A percentile compares a stretch with the other conserved stretches of the same genome.
Evolutionary conservation across 1,284 basidiomycete species (phyloP).

Genomic region (Phellopilus nigrolimitatus): DNA sequence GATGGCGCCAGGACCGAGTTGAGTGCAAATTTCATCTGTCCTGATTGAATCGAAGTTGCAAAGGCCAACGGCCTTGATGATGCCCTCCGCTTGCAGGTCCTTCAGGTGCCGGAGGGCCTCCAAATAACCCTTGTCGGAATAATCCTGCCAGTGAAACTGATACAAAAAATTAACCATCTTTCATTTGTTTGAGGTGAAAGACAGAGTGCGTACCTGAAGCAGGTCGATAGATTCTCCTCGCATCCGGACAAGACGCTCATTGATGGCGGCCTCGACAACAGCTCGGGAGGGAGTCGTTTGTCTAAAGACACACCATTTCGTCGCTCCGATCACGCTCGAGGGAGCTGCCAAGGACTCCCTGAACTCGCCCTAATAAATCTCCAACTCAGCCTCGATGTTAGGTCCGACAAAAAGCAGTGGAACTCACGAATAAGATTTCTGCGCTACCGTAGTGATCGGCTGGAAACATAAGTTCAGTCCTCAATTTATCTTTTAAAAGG

Average conservation of each 20-base stretch:
- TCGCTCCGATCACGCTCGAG: conserved; percentile 57
- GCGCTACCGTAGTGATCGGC: conserved; percentile 81
- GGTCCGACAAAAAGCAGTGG: conserved; percentile 18
- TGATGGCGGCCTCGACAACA: conserved; percentile 59
- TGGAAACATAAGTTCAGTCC: conserved; percentile 28
- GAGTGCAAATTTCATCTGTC: conserved; percentile 74
- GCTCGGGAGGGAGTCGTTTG: conserved; percentile 46
- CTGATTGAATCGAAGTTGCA: conserved; percentile 76
- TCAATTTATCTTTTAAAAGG: not conserved
- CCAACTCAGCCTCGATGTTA: conserved; percentile 6
- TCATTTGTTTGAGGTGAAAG: not conserved
- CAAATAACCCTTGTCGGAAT: conserved; percentile 64
- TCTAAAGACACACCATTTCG: conserved; percentile 80
- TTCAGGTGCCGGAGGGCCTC: conserved; percentile 54
- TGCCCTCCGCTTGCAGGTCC: conserved; percentile 55
- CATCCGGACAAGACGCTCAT: conserved; percentile 60
- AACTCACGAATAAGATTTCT: conserved; percentile 69
- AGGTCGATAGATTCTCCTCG: conserved; percentile 52
- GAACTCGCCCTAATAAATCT: conserved; percentile 57
- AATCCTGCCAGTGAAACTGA: conserved; percentile 81
- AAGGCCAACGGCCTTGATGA: conserved; percentile 64
- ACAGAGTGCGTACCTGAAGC: conserved; percentile 48
- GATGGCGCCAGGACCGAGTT: conserved; percentile 59
- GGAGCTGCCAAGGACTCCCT: conserved; percentile 40
- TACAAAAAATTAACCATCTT: not conserved